These are phyloP conservation scores for Odontarrhena argentea DNA, from an alignment of 345 rosid species.

Conservation along the genomic window DNA sequence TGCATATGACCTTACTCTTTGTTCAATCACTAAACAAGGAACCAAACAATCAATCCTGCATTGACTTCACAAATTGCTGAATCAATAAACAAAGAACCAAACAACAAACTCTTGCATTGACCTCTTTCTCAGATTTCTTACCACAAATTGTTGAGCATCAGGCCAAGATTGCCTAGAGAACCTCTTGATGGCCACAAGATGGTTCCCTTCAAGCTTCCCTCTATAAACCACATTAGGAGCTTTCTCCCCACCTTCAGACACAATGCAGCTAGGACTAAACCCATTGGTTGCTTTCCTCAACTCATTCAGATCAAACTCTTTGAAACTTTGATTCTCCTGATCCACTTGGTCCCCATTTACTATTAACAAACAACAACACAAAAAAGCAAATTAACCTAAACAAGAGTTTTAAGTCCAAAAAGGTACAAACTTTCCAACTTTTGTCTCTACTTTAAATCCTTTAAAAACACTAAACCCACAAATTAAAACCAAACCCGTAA, in stretches of 20 bases:
- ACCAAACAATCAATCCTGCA: slow-evolving; percentile 12
- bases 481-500: slow-evolving; percentile 27
- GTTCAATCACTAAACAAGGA: background rate
- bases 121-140: slow-evolving; percentile 26
- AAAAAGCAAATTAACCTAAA: slow-evolving; percentile 31
- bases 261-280: slow-evolving; percentile 68
- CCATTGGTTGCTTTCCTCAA: slow-evolving; percentile 83
- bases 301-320: slow-evolving; percentile 69
- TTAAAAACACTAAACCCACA: slow-evolving; percentile 20
- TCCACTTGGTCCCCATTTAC: slow-evolving; percentile 51
- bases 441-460: slow-evolving; percentile 19
- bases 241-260: slow-evolving; percentile 95
- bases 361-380: slow-evolving; percentile 35
- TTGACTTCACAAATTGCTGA: slow-evolving; percentile 30
- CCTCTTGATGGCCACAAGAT: slow-evolving; percentile 78
- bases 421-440: slow-evolving; percentile 39
- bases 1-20: background rate
- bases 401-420: slow-evolving; percentile 15
- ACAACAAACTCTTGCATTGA: slow-evolving; percentile 18
- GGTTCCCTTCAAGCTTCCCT: slow-evolving; percentile 72
- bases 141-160: slow-evolving; percentile 91
- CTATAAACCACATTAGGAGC: slow-evolving; percentile 91
- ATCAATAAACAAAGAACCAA: background rate
- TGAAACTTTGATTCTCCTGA: slow-evolving; percentile 56
- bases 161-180: slow-evolving; percentile 97